Base-by-base conservation (phyloP, 345 rosid genomes). In the Moricandia moricandioides region DNA sequence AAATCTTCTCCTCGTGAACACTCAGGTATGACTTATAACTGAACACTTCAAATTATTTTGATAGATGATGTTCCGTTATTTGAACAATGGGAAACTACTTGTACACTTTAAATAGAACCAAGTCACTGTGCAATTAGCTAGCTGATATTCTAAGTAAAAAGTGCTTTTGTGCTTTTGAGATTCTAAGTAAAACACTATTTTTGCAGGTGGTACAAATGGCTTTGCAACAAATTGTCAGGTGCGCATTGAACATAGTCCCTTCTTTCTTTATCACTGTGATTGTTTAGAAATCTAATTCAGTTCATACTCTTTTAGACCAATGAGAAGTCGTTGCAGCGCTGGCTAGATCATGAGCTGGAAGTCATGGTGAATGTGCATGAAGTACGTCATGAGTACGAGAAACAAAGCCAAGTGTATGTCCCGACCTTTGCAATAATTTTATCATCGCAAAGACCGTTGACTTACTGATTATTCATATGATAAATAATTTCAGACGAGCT, bases 301-400 rank as follows among this genome's bases (percentile, higher is more conserved):
- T 37, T 47, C 6, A n/a, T 54, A 73, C 61, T 69, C 70, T 6
- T 78, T 72, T 74, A 88, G 99, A 90, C 80, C 74, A 92, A 92
- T 79, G 99, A 95, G 83, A 95, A 95, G 76, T 83, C 94, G 58
- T 82, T 95, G 40, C 98, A 90, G 61, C 92, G 96, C 8, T 95
- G 97, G 97, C 90, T 95, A 68, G 94, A 95, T 64, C 94, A 95
- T 64, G 99, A 95, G 83, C 86, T 95, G 74, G 98, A 95, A 85
- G 98, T 95, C 79, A 90, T 92, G 97, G 99, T 95, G 83, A 89
- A 95, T 83, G 94, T 95, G 82, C 98, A 92, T 78, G 99, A 89
- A 90, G 99, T 95, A 61, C 98, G 98, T 65, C 85, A 85, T 61
- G 99, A 95, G 78, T 95, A 92, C 66, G 98, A 92, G 86, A 95